Evolutionary conservation across 2,329 filamentous ascomycete genomes (phyloP), one percentile per base, ranked within the genome.

Genomic region (Zasmidium angulare): DNA sequence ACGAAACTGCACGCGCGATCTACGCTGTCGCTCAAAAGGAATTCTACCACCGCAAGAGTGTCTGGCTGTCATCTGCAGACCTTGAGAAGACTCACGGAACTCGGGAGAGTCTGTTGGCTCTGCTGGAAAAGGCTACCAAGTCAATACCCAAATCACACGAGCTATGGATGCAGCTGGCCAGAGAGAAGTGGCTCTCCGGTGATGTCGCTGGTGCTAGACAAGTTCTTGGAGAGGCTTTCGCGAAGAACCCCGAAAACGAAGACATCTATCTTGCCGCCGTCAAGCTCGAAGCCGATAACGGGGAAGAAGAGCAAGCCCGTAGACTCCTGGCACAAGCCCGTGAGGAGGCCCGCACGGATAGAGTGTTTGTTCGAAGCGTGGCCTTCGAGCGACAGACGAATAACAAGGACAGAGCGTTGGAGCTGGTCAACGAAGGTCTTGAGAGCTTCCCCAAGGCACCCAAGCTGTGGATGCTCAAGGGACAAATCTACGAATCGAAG

Each of bases 391-490:
- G 95, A 14, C 91, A 96, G 67, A 81, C 91, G 57, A 89, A 88
- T 59, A 89, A 95, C 68, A 81, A 82, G 23, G 91, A 96, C 50
- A 86, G 87, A 1, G 93, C 95, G 0, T 82, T 99, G 14, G 90
- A 96, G 69, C 86, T 99, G 11, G 90, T 90, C 47, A 91, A 93
- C 60, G 89, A 96, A 72, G 95, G 89, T 1, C 80, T 99, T 36
- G 88, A 93, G 65, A 83, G 91, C 10, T 99, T 96, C 78, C 93
- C 95, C 0, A 85, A 87, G 48, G 86, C 89, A 12, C 84, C 91
- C 54, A 98, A 98, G 77, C 82, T 99, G 22, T 97, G 93, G 89
- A 97, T 98, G 90, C 90, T 96, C 80, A 99, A 99, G 77, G 95
- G 96, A 0, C 95, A 99, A 73, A 95, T 98, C 63, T 99, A 99